Percentiles rank a stretch among this genome's conserved stretches.
Conservation (phyloP, 163 green algal genomes). For the Prototheca wickerhamii region DNA sequence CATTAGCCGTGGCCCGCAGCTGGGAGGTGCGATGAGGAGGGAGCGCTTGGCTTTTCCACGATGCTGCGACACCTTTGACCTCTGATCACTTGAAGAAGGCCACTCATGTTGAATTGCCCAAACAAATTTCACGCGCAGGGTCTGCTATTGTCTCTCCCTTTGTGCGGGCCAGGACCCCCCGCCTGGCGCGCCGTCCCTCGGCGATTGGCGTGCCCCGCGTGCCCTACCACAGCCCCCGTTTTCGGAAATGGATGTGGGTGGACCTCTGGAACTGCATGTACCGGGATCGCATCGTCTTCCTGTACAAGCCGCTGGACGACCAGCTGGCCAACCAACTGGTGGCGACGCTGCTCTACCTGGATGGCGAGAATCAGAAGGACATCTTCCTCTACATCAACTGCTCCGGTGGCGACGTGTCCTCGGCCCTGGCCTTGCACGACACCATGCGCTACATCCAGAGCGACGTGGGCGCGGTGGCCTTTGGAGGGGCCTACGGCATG, state of each 20-base stretch:
- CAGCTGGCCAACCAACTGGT: slow-evolving; percentile 87
- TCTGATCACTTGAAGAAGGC: too few species aligned
- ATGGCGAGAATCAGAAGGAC: slow-evolving; percentile 90
- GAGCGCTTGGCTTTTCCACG: too few species aligned
- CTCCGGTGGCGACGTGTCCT: slow-evolving; percentile 77
- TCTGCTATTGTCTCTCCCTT: too few species aligned
- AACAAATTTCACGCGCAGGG: too few species aligned
- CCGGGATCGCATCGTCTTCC: slow-evolving; percentile 84
- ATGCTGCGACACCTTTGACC: too few species aligned
- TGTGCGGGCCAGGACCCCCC: too few species aligned
- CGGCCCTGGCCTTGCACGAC: slow-evolving; percentile 91
- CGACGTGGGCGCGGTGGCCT: slow-evolving; percentile 87
- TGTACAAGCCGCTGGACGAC: slow-evolving; percentile 66
- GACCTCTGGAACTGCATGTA: slow-evolving; percentile 95
- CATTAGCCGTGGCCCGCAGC: too few species aligned
- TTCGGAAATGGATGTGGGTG: slow-evolving; percentile 79
- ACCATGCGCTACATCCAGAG: slow-evolving; percentile 91
- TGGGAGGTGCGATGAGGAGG: too few species aligned
- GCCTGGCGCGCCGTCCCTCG: too few species aligned
- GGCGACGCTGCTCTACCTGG: slow-evolving; percentile 93
- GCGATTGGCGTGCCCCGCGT: slow-evolving; percentile 77
- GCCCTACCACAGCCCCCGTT: slow-evolving; percentile 68
- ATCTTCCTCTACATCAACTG: slow-evolving; percentile 96
- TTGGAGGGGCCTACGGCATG: slow-evolving; percentile 93
- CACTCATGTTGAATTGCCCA: too few species aligned